phyloP scores from a whole-genome alignment of 306 rosid genomes.

The Quillaja saponaria region DNA sequence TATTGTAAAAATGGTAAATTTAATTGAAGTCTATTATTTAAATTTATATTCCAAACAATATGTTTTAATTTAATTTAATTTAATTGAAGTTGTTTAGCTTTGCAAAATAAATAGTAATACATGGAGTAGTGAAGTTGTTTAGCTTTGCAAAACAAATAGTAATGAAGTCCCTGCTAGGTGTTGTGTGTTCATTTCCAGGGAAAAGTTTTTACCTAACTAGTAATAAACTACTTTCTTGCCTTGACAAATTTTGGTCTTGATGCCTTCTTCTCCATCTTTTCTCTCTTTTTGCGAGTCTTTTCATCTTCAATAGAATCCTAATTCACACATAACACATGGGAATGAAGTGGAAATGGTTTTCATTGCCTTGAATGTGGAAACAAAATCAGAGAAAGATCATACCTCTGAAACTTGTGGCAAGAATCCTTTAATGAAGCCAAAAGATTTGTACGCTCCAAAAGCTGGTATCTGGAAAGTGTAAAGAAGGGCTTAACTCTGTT shows the following conservation, averaged over 20 bases:
- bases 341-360: constrained; percentile 21
- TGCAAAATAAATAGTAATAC: no score
- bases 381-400: constrained; percentile 12
- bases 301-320: constrained; percentile 85
- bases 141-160: no score
- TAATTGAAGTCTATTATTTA: no score
- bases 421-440: constrained; percentile 70
- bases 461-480: constrained; percentile 69
- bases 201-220: background rate
- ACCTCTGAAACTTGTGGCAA: constrained; percentile 75
- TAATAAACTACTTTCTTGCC: constrained; percentile 56
- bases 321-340: constrained; percentile 17
- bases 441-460: constrained; percentile 80
- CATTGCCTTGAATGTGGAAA: constrained; percentile 2
- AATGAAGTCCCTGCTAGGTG: no score
- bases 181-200: background rate
- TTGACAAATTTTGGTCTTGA: constrained; percentile 71
- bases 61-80: no score
- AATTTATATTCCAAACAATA: no score
- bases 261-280: constrained; percentile 93
- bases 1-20: no score
- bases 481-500: constrained; percentile 22
- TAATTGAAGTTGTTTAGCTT: no score
- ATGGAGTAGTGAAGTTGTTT: no score
- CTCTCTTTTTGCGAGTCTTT: constrained; percentile 87